Conservation (phyloP, 2,329 filamentous ascomycete genomes). For the Alternaria panax region DNA sequence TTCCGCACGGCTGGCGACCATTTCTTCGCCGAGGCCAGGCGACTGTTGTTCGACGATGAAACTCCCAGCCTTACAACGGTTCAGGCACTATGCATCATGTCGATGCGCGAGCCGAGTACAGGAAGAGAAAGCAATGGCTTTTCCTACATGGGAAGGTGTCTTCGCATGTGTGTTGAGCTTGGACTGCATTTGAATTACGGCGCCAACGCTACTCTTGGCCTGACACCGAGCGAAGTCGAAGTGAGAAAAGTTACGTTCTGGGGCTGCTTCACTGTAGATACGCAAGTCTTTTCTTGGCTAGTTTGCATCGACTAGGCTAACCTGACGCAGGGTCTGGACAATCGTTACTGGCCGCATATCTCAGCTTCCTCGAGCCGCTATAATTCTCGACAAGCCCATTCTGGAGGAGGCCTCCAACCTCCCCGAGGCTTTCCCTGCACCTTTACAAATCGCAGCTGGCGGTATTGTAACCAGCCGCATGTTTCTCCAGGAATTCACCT, state of each 20-base stretch:
- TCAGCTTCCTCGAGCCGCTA: slow-evolving; percentile 57
- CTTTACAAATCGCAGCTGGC: slow-evolving; percentile 13
- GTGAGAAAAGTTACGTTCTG: slow-evolving; percentile 62
- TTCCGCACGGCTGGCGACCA: slow-evolving; percentile 73
- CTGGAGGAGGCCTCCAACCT: slow-evolving; percentile 65
- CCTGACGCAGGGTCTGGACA: slow-evolving; percentile 51
- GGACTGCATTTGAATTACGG: slow-evolving; percentile 65
- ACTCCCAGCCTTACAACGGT: slow-evolving; percentile 73
- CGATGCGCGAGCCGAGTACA: slow-evolving; percentile 75
- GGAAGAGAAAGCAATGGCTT: slow-evolving; percentile 76
- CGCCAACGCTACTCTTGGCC: slow-evolving; percentile 35
- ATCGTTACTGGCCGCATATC: slow-evolving; percentile 58
- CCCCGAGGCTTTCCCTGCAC: slow-evolving; percentile 45
- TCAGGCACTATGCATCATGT: slow-evolving; percentile 79
- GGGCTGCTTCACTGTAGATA: slow-evolving; percentile 60
- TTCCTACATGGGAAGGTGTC: slow-evolving; percentile 75
- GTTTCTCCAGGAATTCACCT: slow-evolving; percentile 65
- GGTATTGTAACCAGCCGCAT: slow-evolving; percentile 38
- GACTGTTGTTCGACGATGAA: slow-evolving; percentile 65
- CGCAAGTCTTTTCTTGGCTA: slow-evolving; percentile 44
- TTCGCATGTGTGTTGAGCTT: slow-evolving; percentile 75
- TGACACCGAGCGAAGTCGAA: slow-evolving; percentile 55
- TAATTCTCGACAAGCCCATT: slow-evolving; percentile 57
- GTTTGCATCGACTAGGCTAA: slow-evolving; percentile 9
- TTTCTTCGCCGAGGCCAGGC: slow-evolving; percentile 74